Evolutionary conservation across 768 basidiomycete genomes (phyloP).

Genomic region (Brasilioporus rufonigricans): DNA sequence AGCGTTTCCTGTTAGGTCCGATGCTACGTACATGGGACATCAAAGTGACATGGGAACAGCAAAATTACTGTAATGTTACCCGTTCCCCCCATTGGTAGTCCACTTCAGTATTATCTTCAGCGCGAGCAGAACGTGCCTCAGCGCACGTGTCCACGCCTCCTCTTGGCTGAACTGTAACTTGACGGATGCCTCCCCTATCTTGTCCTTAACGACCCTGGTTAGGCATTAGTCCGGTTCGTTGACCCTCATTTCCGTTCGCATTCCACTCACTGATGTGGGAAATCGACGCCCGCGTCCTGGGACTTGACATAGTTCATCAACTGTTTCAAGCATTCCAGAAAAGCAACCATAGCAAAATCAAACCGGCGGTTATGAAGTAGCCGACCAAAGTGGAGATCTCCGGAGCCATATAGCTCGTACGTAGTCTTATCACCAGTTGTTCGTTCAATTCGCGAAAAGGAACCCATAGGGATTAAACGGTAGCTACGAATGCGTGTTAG

Average conservation of each 20-base stretch:
- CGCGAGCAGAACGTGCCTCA: constrained; percentile 87
- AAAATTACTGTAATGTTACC: constrained; percentile 30
- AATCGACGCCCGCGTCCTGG: constrained; percentile 69
- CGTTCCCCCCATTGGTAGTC: constrained; percentile 75
- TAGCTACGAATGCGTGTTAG: constrained; percentile 52
- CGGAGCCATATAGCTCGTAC: constrained; percentile 94
- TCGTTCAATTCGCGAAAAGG: constrained; percentile 89
- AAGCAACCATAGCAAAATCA: constrained; percentile 94
- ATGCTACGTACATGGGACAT: no score
- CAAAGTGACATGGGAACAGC: neutral
- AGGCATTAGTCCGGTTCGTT: neutral
- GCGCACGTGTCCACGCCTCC: constrained; percentile 91
- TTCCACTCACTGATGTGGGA: constrained; percentile 79
- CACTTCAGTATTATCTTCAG: constrained; percentile 87
- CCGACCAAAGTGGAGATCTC: constrained; percentile 85
- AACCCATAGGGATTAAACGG: constrained; percentile 89
- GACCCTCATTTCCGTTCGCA: neutral
- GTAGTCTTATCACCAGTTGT: constrained; percentile 76
- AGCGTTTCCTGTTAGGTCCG: neutral
- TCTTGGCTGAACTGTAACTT: constrained; percentile 95
- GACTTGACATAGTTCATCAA: constrained; percentile 82
- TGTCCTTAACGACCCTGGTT: constrained; percentile 82
- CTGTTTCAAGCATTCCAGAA: constrained; percentile 92
- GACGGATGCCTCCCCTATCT: constrained; percentile 93
- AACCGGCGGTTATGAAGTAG: constrained; percentile 93